Conservation (phyloP, 106 monocot genomes). For the Posidonia australis region DNA sequence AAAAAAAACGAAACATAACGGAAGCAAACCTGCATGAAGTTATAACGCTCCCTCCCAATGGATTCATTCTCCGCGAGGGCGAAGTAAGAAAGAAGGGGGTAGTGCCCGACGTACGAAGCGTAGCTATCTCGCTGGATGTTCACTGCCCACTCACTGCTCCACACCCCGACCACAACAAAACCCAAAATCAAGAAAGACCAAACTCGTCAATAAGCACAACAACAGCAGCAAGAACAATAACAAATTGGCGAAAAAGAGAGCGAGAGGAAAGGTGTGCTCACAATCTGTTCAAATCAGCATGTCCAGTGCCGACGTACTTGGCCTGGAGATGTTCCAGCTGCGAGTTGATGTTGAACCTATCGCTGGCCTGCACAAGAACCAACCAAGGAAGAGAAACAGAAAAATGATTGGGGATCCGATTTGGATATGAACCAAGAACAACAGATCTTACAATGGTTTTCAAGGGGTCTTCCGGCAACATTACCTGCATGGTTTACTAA, state of each 20-base stretch:
- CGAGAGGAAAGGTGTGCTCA: conserved; percentile 13
- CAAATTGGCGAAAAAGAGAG: background rate
- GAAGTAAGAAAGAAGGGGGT: conserved; percentile 65
- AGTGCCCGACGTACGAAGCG: conserved; percentile 75
- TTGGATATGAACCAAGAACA: no score
- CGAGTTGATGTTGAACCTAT: conserved; percentile 85
- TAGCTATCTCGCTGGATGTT: conserved; percentile 79
- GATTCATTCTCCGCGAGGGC: conserved; percentile 83
- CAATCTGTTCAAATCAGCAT: conserved; percentile 73
- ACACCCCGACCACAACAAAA: background rate
- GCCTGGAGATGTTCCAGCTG: conserved; percentile 95
- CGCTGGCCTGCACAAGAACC: conserved; percentile 34
- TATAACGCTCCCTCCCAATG: conserved; percentile 80
- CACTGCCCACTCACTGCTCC: conserved; percentile 66
- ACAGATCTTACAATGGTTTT: no score
- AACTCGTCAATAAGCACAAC: background rate
- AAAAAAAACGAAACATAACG: background rate
- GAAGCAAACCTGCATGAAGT: conserved; percentile 70
- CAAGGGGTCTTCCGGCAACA: no score
- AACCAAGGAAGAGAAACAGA: no score
- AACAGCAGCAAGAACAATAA: background rate
- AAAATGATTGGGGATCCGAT: no score
- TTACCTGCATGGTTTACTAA: no score
- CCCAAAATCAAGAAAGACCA: background rate
- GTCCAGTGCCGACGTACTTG: conserved; percentile 82